Conservation (phyloP, 2,329 filamentous ascomycete genomes). For the Claviceps spartinae region DNA sequence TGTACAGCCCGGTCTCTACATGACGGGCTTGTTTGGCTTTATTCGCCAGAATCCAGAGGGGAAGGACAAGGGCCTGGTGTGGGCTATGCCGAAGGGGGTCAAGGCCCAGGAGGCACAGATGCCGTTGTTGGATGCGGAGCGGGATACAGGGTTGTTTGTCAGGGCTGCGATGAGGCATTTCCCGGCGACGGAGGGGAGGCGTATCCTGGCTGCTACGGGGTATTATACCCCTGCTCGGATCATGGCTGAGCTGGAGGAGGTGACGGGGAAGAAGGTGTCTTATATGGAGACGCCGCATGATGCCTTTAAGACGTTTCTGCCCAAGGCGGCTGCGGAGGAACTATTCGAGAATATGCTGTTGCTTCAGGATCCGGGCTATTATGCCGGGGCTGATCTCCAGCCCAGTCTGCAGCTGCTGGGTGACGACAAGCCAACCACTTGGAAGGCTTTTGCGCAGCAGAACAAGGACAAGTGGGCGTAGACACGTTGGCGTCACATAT, state of each 20-base stretch:
- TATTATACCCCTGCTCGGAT: conserved; percentile 22
- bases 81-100: conserved; percentile 15
- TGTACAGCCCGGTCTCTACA: conserved; percentile 38
- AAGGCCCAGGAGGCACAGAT: conserved; percentile 18
- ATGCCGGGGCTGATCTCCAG: conserved; percentile 19
- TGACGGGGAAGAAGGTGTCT: conserved; percentile 19
- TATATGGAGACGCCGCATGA: conserved; percentile 20
- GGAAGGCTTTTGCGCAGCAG: conserved; percentile 23
- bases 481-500: background rate
- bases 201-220: conserved; percentile 22
- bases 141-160: conserved; percentile 28
- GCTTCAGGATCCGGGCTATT: conserved; percentile 28
- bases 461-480: conserved; percentile 17
- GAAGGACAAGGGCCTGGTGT: conserved; percentile 16
- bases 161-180: conserved; percentile 20
- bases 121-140: conserved; percentile 23
- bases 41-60: conserved; percentile 12
- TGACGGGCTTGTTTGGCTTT: conserved; percentile 30
- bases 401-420: conserved; percentile 19
- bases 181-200: conserved; percentile 21
- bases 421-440: conserved; percentile 22
- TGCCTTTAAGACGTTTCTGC: conserved; percentile 22
- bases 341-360: conserved; percentile 29
- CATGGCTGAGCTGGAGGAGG: conserved; percentile 21
- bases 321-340: conserved; percentile 18